Percentiles rank a stretch among this genome's conserved stretches.
These are phyloP conservation scores for Pilasporangium apinafurcum DNA, from an alignment of 352 stramenopile genomes.

Conservation along the genomic window DNA sequence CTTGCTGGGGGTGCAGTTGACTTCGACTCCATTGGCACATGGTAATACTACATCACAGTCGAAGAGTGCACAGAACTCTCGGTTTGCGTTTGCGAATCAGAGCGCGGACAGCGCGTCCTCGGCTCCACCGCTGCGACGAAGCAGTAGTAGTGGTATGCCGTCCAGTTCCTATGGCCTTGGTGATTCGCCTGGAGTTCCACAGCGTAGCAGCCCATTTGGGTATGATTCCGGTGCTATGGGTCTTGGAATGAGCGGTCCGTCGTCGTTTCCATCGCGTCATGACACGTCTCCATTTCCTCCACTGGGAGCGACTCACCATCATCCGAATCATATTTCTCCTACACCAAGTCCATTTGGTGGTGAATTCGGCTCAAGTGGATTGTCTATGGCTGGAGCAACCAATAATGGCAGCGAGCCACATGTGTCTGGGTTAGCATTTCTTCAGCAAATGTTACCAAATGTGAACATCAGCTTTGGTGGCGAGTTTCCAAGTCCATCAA, in stretches of 20 bases:
- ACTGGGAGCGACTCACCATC: slow-evolving; percentile 23
- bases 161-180: slow-evolving; percentile 11
- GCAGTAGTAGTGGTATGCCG: slow-evolving; percentile 2
- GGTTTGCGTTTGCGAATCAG: slow-evolving; percentile 79
- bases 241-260: background rate
- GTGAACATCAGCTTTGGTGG: slow-evolving; percentile 86
- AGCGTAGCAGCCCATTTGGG: slow-evolving; percentile 8
- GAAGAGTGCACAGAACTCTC: slow-evolving; percentile 49
- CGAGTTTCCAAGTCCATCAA: slow-evolving; percentile 55
- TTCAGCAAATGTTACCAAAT: slow-evolving; percentile 86
- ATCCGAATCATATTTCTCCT: slow-evolving; percentile 11
- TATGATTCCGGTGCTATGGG: slow-evolving; percentile 7
- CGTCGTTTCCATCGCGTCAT: slow-evolving; percentile 16
- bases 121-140: background rate
- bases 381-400: background rate
- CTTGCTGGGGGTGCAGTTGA: slow-evolving; percentile 55
- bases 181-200: slow-evolving; percentile 1
- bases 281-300: slow-evolving; percentile 34
- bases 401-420: background rate
- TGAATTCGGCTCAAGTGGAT: background rate
- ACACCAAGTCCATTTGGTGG: slow-evolving; percentile 20
- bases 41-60: slow-evolving; percentile 14
- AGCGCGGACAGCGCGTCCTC: slow-evolving; percentile 5
- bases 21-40: slow-evolving; percentile 32
- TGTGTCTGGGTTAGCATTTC: slow-evolving; percentile 56